phyloP scores from a whole-genome alignment of 2,329 filamentous ascomycete genomes.

The Ophiosphaerella korrae region DNA sequence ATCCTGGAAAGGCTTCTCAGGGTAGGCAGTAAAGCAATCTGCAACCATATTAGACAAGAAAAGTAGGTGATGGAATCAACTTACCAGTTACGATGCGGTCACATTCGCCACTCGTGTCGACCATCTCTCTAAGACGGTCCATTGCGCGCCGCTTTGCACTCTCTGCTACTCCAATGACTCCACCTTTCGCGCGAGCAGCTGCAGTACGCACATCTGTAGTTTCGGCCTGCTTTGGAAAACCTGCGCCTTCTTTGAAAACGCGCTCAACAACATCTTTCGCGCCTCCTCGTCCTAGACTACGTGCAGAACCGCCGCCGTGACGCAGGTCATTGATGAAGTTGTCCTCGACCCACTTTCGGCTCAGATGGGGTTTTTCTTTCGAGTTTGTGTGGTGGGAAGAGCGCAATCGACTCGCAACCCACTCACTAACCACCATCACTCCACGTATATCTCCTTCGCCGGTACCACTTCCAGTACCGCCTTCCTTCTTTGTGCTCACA shows the following conservation, averaged over 20 bases:
- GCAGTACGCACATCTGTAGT: constrained; percentile 58
- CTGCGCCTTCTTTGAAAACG: constrained; percentile 79
- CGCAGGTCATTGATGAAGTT: constrained; percentile 71
- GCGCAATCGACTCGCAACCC: constrained; percentile 76
- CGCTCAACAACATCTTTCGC: constrained; percentile 76
- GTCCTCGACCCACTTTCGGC: constrained; percentile 76
- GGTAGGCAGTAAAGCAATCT: constrained; percentile 86
- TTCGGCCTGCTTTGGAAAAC: constrained; percentile 68
- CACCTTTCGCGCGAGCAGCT: constrained; percentile 54
- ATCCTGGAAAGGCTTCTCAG: constrained; percentile 87
- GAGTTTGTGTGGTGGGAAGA: constrained; percentile 45
- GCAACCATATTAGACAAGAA: constrained; percentile 12
- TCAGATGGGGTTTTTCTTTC: constrained; percentile 59
- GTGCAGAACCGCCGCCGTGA: constrained; percentile 72
- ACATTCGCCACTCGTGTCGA: constrained; percentile 78
- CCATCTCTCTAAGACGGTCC: constrained; percentile 73
- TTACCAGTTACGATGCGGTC: constrained; percentile 72
- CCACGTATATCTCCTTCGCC: constrained; percentile 78
- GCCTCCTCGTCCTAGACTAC: constrained; percentile 73
- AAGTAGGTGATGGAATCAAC: neutral
- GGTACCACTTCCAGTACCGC: constrained; percentile 61
- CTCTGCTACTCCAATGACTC: constrained; percentile 70
- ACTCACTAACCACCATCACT: constrained; percentile 85
- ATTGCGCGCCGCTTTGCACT: constrained; percentile 73
- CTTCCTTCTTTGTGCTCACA: constrained; percentile 73